Base-by-base conservation (phyloP, 352 stramenopile genomes). In the Phytophthora rubi region DNA sequence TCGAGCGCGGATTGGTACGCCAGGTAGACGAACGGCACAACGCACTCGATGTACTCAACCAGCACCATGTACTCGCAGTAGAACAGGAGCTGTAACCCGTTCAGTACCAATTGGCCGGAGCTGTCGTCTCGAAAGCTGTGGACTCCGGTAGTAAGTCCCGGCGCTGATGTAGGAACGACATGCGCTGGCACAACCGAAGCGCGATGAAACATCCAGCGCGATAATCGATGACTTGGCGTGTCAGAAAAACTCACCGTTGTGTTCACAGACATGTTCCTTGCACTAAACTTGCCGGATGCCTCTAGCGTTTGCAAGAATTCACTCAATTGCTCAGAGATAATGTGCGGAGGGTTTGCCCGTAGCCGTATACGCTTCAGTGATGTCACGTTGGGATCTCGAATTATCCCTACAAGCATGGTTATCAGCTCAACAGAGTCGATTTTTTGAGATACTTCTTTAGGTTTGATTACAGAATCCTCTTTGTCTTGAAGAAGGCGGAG, bases 1-100 rank as follows among this genome's bases (percentile, higher is more conserved):
- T 65, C 64, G 5, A 86, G 59, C 28, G 74, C 44, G 4, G 67
- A 42, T 39, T 71, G 66, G 53, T 82, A 80, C 4, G 65, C 5
- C 2, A 62, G 62, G 57, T 73, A 80, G 4, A 76, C 33, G 35
- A 68, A 59, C 7, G 75, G 71, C 9, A 80, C 37, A 9, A 44
- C 37, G 37, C 37, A 44, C 12, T 44, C 61, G 47, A 80, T 60
- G 35, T 64, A 79, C 57, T 79, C 67, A 48, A 82, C 10, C 37
- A 44, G 37, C 37, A n/a, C 37, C 12, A 44, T 9, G 16, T 44
- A 73, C 51, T 77, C 75, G 30, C 62, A 73, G 9, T 56, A 54
- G 39, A 75, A 80, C 0, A 82, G 61, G 30, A 79, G 30, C 37
- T 77, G 70, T 13, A 77, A 23, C 2, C 44, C 52, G 4, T 73